A percentile compares a stretch with the other conserved stretches of the same genome.
Evolutionary conservation across 108 stramenopile genomes (phyloP).

Genomic region (Nannochloropsis gaditana): DNA sequence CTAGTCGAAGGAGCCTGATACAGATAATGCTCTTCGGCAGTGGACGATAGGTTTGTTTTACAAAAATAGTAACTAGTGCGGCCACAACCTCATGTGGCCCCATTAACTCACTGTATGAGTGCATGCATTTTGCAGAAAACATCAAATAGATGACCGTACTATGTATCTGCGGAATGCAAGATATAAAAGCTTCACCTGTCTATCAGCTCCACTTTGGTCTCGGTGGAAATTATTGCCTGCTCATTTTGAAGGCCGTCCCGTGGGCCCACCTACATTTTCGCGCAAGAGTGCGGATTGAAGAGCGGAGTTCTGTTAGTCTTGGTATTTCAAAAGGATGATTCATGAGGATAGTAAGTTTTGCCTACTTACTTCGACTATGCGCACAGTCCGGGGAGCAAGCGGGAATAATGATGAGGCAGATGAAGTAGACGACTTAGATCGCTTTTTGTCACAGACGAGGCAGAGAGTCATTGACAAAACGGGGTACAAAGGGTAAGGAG

Average conservation of each 20-base stretch:
- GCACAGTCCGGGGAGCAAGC: not conserved
- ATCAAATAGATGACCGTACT: not conserved
- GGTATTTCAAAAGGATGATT: too few species aligned
- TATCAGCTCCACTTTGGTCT: slow-evolving; percentile 61
- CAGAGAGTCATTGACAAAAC: too few species aligned
- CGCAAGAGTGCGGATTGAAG: not conserved
- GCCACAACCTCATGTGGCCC: not conserved
- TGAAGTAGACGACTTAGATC: not conserved
- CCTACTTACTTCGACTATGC: not conserved
- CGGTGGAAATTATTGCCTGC: slow-evolving; percentile 49
- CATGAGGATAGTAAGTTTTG: too few species aligned
- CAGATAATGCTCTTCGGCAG: too few species aligned
- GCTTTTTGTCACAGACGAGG: too few species aligned
- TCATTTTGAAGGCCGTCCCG: slow-evolving; percentile 77
- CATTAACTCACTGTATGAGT: not conserved
- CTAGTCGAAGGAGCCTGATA: too few species aligned
- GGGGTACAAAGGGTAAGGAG: too few species aligned
- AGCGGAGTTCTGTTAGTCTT: too few species aligned
- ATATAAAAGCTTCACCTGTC: slow-evolving; percentile 4
- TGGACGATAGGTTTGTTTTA: not conserved
- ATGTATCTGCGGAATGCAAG: not conserved
- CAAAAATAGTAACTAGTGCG: not conserved
- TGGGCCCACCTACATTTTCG: slow-evolving; percentile 57
- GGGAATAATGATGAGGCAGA: not conserved
- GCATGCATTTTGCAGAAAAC: not conserved